Base-by-base conservation (phyloP, 345 rosid species). In the Schrenkiella parvula region DNA sequence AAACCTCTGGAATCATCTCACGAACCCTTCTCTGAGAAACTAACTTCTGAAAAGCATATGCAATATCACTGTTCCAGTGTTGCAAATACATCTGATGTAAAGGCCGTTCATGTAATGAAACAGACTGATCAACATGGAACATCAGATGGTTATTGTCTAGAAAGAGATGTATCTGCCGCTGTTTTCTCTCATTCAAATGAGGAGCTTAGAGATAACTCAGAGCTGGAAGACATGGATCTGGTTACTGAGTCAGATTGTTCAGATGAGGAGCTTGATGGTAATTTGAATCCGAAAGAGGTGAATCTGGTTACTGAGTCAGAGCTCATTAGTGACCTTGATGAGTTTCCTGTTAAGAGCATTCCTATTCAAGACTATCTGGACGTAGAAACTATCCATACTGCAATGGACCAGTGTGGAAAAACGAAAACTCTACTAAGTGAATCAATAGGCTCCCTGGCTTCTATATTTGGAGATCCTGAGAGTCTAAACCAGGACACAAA, bases 201-300 rank as follows among this genome's bases (percentile, higher is more conserved):
- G 71, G 59, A 64, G 66, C 34, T 47, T 18, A 71, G 46, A 37
- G 77, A 73, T 66, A 47, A 66, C 54, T 66, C 62, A 58, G 78
- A 58, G 61, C 46, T 74, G 53, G 72, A 66, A 38, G 78, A 74
- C 47, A 74, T 74, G 78, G 78, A 74, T 19, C 46, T 74, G 62
- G 73, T 58, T 50, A 74, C 78, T 50, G 78, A 74, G 41, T 74
- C 78, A 22, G 80, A 66, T 75, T 72, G 75, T 37, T 41, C 37
- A 38, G 52, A 63, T 47, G 71, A 50, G 79, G 74, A 60, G 60
- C 70, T 64, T 71, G 80, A 68, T 44, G 68, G 55, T 55, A 59
- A 32, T 52, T 19, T 62, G 59, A 79, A 57, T 78, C 70, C 43
- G 81, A 68, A 73, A 70, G 58, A 62, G 55, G 42, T 68, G 54